phyloP scores from a whole-genome alignment of 2,329 filamentous ascomycete genomes.

The Aspergillus sp. region DNA sequence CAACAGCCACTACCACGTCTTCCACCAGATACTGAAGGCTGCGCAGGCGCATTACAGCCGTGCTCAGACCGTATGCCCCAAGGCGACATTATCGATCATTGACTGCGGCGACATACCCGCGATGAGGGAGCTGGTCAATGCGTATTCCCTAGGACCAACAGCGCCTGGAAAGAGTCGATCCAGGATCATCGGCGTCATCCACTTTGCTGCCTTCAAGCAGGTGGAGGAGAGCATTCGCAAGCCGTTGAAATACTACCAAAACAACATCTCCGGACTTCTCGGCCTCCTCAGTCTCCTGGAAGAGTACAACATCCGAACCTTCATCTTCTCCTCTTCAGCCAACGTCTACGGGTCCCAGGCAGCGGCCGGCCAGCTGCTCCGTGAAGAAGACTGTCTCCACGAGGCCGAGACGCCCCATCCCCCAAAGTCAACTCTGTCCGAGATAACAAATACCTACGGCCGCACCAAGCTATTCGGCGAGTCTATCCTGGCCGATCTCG shows the following conservation, averaged over 20 bases:
- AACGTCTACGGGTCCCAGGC: slow-evolving; percentile 62
- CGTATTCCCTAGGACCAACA: slow-evolving; percentile 42
- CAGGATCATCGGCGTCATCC: slow-evolving; percentile 61
- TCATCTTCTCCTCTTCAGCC: slow-evolving; percentile 67
- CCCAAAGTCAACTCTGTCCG: not conserved
- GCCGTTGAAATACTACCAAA: slow-evolving; percentile 64
- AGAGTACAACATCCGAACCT: slow-evolving; percentile 60
- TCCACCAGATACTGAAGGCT: slow-evolving; percentile 32
- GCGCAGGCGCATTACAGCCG: slow-evolving; percentile 34
- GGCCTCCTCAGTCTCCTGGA: slow-evolving; percentile 58
- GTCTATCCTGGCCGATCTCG: not conserved
- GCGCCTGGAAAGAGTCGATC: slow-evolving; percentile 29
- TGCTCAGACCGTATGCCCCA: not conserved
- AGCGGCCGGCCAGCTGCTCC: slow-evolving; percentile 40
- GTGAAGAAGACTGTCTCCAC: slow-evolving; percentile 57
- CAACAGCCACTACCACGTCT: slow-evolving; percentile 34
- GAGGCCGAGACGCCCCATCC: slow-evolving; percentile 20
- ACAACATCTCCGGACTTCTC: slow-evolving; percentile 64
- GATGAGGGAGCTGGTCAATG: slow-evolving; percentile 28
- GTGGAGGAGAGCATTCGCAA: slow-evolving; percentile 61
- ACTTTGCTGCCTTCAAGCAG: slow-evolving; percentile 67
- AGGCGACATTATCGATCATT: slow-evolving; percentile 1
- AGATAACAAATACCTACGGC: not conserved
- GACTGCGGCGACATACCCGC: slow-evolving; percentile 8
- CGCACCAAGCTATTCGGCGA: not conserved